Percentiles rank a stretch among this genome's conserved stretches.
phyloP scores from a whole-genome alignment of 208 protist species.

The Trypanosoma cruzi region DNA sequence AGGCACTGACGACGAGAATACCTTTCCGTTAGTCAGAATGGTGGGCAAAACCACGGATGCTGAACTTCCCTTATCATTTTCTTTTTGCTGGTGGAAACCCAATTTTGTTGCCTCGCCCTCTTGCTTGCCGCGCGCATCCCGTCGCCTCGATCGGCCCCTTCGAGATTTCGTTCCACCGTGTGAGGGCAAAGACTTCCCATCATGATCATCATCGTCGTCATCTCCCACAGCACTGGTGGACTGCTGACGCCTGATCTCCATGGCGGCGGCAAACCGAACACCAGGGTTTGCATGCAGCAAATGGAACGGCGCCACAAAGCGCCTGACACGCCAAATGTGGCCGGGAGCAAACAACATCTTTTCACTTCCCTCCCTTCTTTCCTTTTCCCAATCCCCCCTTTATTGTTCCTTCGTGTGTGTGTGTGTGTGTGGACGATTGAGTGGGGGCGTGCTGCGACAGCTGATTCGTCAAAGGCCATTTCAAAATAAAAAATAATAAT shows the following conservation, averaged over 20 bases:
- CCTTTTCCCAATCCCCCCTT: not conserved
- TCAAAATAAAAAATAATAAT: constrained; percentile 14
- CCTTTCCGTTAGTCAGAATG: not conserved
- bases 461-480: not conserved
- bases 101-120: constrained; percentile 3
- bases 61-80: not conserved
- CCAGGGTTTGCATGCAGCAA: not conserved
- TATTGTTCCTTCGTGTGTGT: not conserved
- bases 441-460: not conserved
- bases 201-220: not conserved
- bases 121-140: not conserved
- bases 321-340: constrained; percentile 5
- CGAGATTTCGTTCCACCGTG: not conserved
- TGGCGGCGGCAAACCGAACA: not conserved
- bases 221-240: not conserved
- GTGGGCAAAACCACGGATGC: not conserved
- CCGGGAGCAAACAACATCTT: constrained; percentile 11
- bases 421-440: not conserved
- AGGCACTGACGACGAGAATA: not conserved
- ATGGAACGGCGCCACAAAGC: constrained; percentile 1
- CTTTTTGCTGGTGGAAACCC: not conserved
- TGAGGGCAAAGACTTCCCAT: not conserved
- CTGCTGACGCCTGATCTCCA: not conserved
- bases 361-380: not conserved
- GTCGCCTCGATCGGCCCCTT: not conserved